Base-by-base conservation (phyloP, 1,284 basidiomycete species). In the Singerocomus inundabilis region DNA sequence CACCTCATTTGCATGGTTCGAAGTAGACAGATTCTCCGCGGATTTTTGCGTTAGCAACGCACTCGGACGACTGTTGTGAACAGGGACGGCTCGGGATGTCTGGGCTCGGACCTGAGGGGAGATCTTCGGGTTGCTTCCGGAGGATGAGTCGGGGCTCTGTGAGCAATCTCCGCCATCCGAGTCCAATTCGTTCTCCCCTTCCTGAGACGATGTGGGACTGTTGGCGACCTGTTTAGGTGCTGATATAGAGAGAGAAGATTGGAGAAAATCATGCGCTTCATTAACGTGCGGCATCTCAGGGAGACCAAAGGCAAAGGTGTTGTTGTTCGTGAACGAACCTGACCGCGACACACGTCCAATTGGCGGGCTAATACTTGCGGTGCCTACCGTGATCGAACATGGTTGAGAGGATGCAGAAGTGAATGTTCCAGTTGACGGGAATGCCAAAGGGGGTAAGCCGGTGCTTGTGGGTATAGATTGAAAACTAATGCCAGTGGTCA, bases 271-370 rank as follows among this genome's bases (percentile, higher is more conserved):
- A 1, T 69, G 55, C 1, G 68, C 62, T 9, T 55, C 63, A 8
- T 48, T 38, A 28, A 38, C 52, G 15, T 60, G 50, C 28, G 65
- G 62, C n/a, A 64, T 63, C 43, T 66, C 62, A 18, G 70, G 62
- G 29, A 70, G 61, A 41, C 67, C 67, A 52, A 70, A 77, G 21
- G 76, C 68, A 57, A 80, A 79, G n/a, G 75, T 67, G 45, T 70
- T 69, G 50, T 62, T 55, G 49, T 69, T 71, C 29, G 72, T 82
- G 47, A 85, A 72, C 12, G 85, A 86, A 32, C 81, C 78, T 24
- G 85, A 86, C 43, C 84, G 78, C 38, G 81, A 81, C 66, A 81
- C 75, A 48, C 84, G 76, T 33, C 78, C 79, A 44, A 78, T 68
- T 21, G 77, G 70, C 6, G 72, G 71, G 50, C 63, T 70, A 38